Conservation (phyloP, 2,329 filamentous ascomycete genomes). For the Eutypa lata region DNA sequence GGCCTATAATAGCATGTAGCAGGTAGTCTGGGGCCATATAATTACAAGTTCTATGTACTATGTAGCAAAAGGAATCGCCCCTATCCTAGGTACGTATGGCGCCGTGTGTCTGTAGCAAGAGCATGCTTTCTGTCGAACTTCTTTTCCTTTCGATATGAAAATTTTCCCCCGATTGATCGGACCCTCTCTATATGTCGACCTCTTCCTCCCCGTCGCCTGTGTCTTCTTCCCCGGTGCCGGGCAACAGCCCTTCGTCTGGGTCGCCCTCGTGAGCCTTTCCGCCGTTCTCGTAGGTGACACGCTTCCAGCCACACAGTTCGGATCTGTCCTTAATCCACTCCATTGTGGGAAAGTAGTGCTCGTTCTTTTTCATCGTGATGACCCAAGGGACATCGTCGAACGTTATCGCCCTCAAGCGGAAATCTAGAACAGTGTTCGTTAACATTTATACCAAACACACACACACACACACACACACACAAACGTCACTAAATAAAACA, state of each 20-base stretch:
- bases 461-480: too few relatives aligned
- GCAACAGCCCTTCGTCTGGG: slow-evolving; percentile 44
- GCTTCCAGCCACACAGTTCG: slow-evolving; percentile 60
- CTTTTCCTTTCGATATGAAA: slow-evolving; percentile 5
- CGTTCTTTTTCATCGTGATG: slow-evolving; percentile 99
- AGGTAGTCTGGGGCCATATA: too few relatives aligned
- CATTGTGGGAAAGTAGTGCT: slow-evolving; percentile 82
- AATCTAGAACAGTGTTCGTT: slow-evolving; percentile 55
- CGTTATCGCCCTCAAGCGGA: slow-evolving; percentile 93
- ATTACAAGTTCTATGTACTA: too few relatives aligned
- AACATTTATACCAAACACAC: slow-evolving; percentile 4
- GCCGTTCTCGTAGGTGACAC: slow-evolving; percentile 57
- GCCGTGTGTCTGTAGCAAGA: too few relatives aligned
- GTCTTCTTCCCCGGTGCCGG: slow-evolving; percentile 36
- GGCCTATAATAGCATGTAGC: too few relatives aligned
- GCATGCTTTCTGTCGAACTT: too few relatives aligned
- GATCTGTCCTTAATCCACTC: slow-evolving; percentile 64
- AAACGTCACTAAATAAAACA: background rate
- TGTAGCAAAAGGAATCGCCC: too few relatives aligned
- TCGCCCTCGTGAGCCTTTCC: slow-evolving; percentile 53
- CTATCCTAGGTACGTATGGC: too few relatives aligned
- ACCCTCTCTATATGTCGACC: slow-evolving; percentile 13
- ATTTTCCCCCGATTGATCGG: slow-evolving; percentile 1
- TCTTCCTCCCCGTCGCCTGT: slow-evolving; percentile 38
- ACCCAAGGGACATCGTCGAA: slow-evolving; percentile 99